Base-by-base conservation (phyloP, 2,329 filamentous ascomycete species). In the Madurella fahalii region DNA sequence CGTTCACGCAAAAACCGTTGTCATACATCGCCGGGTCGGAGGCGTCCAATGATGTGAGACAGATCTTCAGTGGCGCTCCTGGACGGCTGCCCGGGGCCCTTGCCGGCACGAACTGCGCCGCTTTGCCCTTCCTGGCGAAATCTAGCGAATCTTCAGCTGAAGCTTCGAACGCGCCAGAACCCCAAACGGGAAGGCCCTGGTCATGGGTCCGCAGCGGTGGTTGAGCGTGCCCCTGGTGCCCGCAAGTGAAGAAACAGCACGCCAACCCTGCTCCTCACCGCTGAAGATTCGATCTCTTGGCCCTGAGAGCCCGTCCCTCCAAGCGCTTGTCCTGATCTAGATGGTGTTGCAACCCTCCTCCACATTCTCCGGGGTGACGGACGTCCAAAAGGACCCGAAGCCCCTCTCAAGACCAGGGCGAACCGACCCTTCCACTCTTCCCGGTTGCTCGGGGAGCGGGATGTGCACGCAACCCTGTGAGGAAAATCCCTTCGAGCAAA, bases 1-100 rank as follows among this genome's bases (percentile, higher is more conserved):
- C 62, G 60, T 64, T 63, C 57, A 61, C 62, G 60, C 61, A 64
- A 64, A 61, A 64, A 60, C 62, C 62, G 61, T 64, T 62, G 62
- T 64, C 61, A 60, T 60, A 64, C 61, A 60, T 58, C 59, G 58
- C 58, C 50, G 61, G 61, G 61, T 56, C 57, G 42, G 53, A 56
- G 61, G 57, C 56, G 57, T 52, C 61, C 62, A 63, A 63, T 63
- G 32, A 58, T 11, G 31, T 25, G 11, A 17, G 20, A 41, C 40
- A 47, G 62, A 64, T 64, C 62, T 54, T 58, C 61, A 72, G 56
- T 62, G 61, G 61, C 58, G 55, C 55, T 50, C 56, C 46, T 50
- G 2, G 53, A 37, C 55, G 52, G 48, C 48, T 53, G 40, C 18
- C 49, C 41, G 15, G 47, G 50, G 32, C n/a, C 31, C 44, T 34